Evolutionary conservation across 306 rosid species (phyloP).

Genomic region (Gastrolobium bilobum): DNA sequence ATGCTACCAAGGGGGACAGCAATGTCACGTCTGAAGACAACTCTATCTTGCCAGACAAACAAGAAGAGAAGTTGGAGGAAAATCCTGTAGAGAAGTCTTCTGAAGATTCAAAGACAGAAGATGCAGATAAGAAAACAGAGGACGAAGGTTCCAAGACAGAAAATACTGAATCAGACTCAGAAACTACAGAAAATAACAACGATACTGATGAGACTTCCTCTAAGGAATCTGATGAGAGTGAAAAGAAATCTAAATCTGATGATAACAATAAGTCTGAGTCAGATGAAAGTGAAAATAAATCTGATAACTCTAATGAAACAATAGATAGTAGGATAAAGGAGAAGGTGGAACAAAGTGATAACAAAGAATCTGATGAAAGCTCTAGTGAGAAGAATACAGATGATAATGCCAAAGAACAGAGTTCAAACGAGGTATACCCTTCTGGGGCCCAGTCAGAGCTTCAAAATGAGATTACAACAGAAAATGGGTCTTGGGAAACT

Average conservation of each 20-base stretch:
- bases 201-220: constrained; percentile 48
- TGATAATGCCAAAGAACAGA: constrained; percentile 56
- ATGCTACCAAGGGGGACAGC: constrained; percentile 86
- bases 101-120: constrained; percentile 58
- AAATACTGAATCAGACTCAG: constrained; percentile 56
- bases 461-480: constrained; percentile 72
- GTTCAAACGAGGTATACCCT: constrained; percentile 79
- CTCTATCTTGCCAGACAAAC: constrained; percentile 48
- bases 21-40: constrained; percentile 57
- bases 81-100: constrained; percentile 52
- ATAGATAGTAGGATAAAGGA: constrained; percentile 63
- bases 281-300: constrained; percentile 63
- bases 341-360: constrained; percentile 68
- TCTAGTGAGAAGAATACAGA: constrained; percentile 64
- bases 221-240: constrained; percentile 57
- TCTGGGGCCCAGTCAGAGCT: constrained; percentile 95
- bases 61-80: constrained; percentile 58
- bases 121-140: constrained; percentile 55
- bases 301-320: constrained; percentile 55
- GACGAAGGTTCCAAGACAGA: constrained; percentile 60
- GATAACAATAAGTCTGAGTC: constrained; percentile 63
- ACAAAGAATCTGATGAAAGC: constrained; percentile 60
- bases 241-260: constrained; percentile 57
- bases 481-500: constrained; percentile 77
- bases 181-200: constrained; percentile 47